Evolutionary conservation across 345 rosid genomes (phyloP).

Genomic region (Psidium friedrichsthalianum): DNA sequence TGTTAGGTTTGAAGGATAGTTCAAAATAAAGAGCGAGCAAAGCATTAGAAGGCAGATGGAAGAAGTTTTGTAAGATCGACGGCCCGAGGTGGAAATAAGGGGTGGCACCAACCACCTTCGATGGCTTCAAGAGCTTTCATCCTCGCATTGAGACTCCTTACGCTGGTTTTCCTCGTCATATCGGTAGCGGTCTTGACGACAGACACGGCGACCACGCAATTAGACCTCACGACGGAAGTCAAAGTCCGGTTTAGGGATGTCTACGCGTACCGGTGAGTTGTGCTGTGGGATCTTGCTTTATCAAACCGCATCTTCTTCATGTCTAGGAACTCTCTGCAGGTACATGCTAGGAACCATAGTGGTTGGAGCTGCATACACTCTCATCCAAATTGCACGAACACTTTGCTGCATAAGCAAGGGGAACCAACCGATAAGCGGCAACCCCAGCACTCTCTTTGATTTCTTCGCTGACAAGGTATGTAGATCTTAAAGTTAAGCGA

Average conservation of each 20-base stretch:
- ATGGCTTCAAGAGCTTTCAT: not conserved
- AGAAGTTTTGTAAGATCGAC: not conserved
- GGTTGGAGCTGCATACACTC: constrained; percentile 15
- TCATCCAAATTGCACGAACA: constrained; percentile 6
- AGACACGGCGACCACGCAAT: not conserved
- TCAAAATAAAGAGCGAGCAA: not conserved
- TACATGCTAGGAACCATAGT: constrained; percentile 19
- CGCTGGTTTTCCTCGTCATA: not conserved
- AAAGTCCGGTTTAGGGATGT: constrained; percentile 8
- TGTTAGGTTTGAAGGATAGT: not conserved
- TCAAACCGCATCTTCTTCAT: not conserved
- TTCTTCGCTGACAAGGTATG: constrained; percentile 25
- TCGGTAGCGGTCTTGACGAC: constrained; percentile 1
- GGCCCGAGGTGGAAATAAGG: not conserved
- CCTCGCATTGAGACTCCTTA: not conserved
- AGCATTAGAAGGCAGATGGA: not conserved
- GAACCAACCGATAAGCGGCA: not conserved
- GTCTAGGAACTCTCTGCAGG: constrained; percentile 1
- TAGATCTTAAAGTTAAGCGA: not conserved
- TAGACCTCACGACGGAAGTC: not conserved
- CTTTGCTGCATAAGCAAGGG: constrained; percentile 5
- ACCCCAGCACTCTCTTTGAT: constrained; percentile 3
- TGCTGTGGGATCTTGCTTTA: not conserved
- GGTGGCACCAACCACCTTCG: not conserved
- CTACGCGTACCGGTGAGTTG: constrained; percentile 11